Evolutionary conservation across 1,139 yeast species (phyloP), one percentile per base, ranked within the genome.

Genomic region (Yamadazyma sp.): DNA sequence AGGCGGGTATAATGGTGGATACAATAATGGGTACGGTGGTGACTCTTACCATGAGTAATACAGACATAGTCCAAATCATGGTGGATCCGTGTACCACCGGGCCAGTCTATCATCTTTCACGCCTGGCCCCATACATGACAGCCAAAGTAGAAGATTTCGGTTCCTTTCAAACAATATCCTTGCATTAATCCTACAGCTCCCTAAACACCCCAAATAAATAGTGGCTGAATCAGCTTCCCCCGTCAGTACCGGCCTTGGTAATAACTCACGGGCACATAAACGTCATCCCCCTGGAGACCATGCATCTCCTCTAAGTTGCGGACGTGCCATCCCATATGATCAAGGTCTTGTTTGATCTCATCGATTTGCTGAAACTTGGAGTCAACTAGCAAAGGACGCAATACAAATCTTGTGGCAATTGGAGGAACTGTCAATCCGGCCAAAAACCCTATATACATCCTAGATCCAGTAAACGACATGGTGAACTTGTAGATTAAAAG

Each of bases 301-400:
- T 43, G 50, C 4, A 50, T 49, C 45, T 67, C 69, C 40, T 68
- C 66, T 44, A 65, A 42, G 37, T 53, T 54, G 25, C 72, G 55
- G 3, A 68, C 63, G 27, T 64, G 57, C 73, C 73, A 67, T n/a
- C 72, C 73, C 12, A 66, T 55, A 40, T 55, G 54, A 41, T 68
- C 72, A 42, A 68, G 34, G 40, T 61, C 64, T 44, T 64, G 61
- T 41, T 61, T 63, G 30, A 68, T 51, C 20, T 51, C 48, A 39
- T 66, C 64, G 17, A 67, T 59, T 41, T 67, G 73, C 31, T 62
- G 58, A 39, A 51, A 56, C 31, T 56, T 58, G 5, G 53, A 35
- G 17, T 58, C 59, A 30, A 59, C 48, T 33, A 55, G 51, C 18
- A 48, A 40, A 6, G 71, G 72, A 17, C 55, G 47, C 20, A 65